Percentiles rank a stretch among this genome's conserved stretches.
Conservation (phyloP, 257 asterid genomes). For the Solanum chiquidenum region DNA sequence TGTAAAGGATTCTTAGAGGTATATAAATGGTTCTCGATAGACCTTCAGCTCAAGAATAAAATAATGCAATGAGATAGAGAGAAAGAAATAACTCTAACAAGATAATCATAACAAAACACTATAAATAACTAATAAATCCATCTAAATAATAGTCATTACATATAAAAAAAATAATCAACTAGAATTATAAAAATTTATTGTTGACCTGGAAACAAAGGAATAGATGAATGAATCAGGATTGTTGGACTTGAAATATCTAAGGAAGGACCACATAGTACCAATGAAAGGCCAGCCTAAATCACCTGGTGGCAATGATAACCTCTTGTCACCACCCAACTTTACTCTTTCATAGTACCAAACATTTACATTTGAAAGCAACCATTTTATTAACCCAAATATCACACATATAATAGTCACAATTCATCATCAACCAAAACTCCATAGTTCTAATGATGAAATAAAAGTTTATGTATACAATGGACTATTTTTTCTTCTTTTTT, state of each 20-base stretch:
- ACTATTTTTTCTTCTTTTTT: conserved; percentile 13
- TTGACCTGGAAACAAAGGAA: conserved; percentile 40
- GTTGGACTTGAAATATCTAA: conserved; percentile 62
- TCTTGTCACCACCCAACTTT: conserved; percentile 28
- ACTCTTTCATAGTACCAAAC: conserved; percentile 37
- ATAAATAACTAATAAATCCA: too few relatives aligned
- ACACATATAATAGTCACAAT: conserved; percentile 6
- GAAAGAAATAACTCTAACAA: too few relatives aligned
- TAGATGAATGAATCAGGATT: conserved; percentile 67
- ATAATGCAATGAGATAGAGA: too few relatives aligned
- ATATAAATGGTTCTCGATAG: too few relatives aligned
- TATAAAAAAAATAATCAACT: too few relatives aligned
- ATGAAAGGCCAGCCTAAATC: conserved; percentile 88
- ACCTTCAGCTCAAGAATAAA: too few relatives aligned
- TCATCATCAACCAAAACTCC: not conserved
- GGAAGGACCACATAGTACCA: conserved; percentile 88
- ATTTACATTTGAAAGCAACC: conserved; percentile 34
- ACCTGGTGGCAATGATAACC: conserved; percentile 72
- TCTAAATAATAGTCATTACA: too few relatives aligned
- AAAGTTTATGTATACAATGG: not conserved
- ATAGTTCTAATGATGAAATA: not conserved
- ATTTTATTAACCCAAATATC: conserved; percentile 8
- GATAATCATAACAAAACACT: too few relatives aligned
- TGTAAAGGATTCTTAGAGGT: too few relatives aligned
- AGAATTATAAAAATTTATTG: not conserved